phyloP scores from a whole-genome alignment of 75 land plant species.

The Pinus tabuliformis region DNA sequence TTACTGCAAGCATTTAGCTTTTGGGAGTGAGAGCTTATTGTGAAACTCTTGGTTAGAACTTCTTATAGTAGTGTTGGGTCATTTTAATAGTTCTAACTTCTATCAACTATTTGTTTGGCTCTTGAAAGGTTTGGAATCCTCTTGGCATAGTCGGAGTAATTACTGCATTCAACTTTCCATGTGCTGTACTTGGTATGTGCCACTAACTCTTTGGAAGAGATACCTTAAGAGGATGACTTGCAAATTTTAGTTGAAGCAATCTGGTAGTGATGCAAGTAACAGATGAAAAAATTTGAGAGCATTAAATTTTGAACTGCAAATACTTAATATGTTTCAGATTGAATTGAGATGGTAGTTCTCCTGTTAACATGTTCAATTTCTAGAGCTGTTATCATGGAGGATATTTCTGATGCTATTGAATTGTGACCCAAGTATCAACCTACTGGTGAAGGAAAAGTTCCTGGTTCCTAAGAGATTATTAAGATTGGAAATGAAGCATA shows the following conservation, averaged over 20 bases:
- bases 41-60: not conserved
- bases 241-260: not conserved
- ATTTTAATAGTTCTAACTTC: not conserved
- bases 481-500: no score
- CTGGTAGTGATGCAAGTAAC: not conserved
- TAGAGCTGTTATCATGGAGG: not conserved
- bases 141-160: constrained; percentile 95
- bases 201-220: not conserved
- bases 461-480: no score
- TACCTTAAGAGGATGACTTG: constrained; percentile 3
- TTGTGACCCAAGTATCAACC: no score
- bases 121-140: constrained; percentile 91
- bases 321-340: constrained; percentile 1
- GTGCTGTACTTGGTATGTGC: constrained; percentile 92
- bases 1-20: not conserved
- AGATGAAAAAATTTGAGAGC: not conserved
- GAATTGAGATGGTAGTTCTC: not conserved
- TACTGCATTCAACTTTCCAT: constrained; percentile 94
- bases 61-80: not conserved
- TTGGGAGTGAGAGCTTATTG: not conserved
- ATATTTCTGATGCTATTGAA: not conserved
- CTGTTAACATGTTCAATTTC: not conserved
- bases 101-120: not conserved
- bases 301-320: not conserved
- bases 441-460: no score